Percentiles rank a stretch among this genome's conserved stretches.
Conservation (phyloP, 495 filamentous ascomycete species). For the Aspergillus indologenus region DNA sequence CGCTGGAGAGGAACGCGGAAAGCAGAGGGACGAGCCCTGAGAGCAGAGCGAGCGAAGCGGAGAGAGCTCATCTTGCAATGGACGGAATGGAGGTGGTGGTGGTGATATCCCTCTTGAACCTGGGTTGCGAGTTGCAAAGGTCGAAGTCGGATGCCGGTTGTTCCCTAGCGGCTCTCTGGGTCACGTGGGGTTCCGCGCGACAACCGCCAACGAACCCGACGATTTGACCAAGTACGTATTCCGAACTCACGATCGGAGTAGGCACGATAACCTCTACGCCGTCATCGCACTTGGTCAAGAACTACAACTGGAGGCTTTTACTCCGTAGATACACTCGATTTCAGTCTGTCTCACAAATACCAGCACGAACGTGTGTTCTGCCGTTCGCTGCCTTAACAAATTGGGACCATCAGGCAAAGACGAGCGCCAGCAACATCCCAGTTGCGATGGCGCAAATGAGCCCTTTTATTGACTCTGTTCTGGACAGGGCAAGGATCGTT, state of each 20-base stretch:
- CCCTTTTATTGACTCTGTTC: too few species aligned
- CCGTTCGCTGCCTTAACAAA: too few species aligned
- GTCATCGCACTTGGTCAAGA: not conserved
- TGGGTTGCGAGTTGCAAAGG: constrained; percentile 45
- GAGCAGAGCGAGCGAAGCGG: constrained; percentile 82
- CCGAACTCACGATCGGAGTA: too few species aligned
- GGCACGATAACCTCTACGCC: not conserved
- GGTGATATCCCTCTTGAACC: constrained; percentile 38
- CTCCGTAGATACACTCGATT: too few species aligned
- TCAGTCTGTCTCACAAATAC: too few species aligned
- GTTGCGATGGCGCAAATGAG: too few species aligned
- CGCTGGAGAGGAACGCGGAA: constrained; percentile 69
- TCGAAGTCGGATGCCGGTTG: constrained; percentile 47
- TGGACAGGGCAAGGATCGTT: too few species aligned
- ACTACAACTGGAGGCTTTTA: too few species aligned
- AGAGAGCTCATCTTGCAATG: constrained; percentile 78
- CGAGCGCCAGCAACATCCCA: too few species aligned
- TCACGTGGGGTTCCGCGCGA: constrained; percentile 15
- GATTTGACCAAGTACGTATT: not conserved
- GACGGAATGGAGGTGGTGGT: constrained; percentile 35
- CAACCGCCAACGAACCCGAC: not conserved
- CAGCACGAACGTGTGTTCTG: too few species aligned
- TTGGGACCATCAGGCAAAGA: too few species aligned
- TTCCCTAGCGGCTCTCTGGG: constrained; percentile 37
- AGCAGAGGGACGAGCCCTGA: constrained; percentile 70